Percentiles rank a stretch among this genome's conserved stretches.
These are phyloP conservation scores for Magnolia kwangsiensis DNA, from an alignment of 164 flowering plant species.

Conservation along the genomic window DNA sequence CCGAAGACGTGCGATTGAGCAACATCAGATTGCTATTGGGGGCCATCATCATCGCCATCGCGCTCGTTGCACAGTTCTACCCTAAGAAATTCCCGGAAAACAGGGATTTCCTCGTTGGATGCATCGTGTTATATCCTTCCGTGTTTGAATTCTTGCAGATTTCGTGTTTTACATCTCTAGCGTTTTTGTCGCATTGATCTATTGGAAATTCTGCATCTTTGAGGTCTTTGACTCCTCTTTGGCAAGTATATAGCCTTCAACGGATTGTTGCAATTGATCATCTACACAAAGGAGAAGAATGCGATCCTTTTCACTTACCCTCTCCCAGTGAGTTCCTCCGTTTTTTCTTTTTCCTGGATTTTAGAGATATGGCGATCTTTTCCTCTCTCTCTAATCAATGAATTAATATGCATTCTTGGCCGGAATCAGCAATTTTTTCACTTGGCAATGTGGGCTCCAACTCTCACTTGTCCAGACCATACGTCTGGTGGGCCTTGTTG, in stretches of 20 bases:
- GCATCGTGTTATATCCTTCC: slow-evolving; percentile 87
- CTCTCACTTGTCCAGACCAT: too few relatives aligned
- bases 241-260: slow-evolving; percentile 65
- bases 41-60: slow-evolving; percentile 56
- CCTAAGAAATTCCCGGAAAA: slow-evolving; percentile 92
- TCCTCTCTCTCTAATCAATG: too few relatives aligned
- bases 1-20: slow-evolving; percentile 79
- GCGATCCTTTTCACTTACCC: slow-evolving; percentile 86
- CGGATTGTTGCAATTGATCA: slow-evolving; percentile 71
- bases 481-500: too few relatives aligned
- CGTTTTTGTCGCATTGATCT: slow-evolving; percentile 10
- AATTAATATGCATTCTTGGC: too few relatives aligned
- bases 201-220: slow-evolving; percentile 20
- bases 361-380: not conserved
- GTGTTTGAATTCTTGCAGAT: not conserved
- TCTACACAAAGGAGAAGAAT: slow-evolving; percentile 75
- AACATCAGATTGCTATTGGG: slow-evolving; percentile 69
- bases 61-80: slow-evolving; percentile 87
- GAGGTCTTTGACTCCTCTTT: slow-evolving; percentile 45
- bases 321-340: slow-evolving; percentile 45
- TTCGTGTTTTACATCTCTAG: not conserved
- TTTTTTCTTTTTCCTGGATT: not conserved
- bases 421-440: too few relatives aligned
- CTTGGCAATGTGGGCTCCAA: too few relatives aligned
- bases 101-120: slow-evolving; percentile 61